These are phyloP conservation scores for Podospora anserina DNA, from an alignment of 495 filamentous ascomycete genomes.

Conservation along the genomic window DNA sequence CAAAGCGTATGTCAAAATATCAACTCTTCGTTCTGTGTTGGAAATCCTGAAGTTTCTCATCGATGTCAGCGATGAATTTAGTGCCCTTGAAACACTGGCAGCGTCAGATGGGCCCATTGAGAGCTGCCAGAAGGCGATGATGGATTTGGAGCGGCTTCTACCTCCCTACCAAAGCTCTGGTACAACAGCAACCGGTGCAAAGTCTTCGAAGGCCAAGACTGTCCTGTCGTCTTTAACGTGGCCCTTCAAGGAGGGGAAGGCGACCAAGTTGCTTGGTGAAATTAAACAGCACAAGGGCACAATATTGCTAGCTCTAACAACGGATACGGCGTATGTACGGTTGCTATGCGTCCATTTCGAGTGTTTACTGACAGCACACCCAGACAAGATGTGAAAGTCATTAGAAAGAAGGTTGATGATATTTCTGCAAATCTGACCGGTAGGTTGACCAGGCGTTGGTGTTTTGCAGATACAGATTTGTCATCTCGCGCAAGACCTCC, in stretches of 20 bases:
- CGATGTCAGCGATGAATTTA: neutral
- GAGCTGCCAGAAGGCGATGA: slow-evolving; percentile 5
- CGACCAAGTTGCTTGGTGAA: slow-evolving; percentile 16
- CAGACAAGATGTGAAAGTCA: too few species aligned
- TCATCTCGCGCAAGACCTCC: too few species aligned
- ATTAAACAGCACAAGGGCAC: slow-evolving; percentile 19
- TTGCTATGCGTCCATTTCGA: too few species aligned
- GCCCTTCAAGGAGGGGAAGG: slow-evolving; percentile 15
- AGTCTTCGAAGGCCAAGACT: slow-evolving; percentile 10
- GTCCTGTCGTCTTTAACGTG: slow-evolving; percentile 13
- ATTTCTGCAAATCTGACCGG: too few species aligned
- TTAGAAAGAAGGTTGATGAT: too few species aligned
- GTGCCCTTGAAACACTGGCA: neutral
- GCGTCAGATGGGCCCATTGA: slow-evolving; percentile 1
- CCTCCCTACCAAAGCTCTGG: neutral
- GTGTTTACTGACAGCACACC: neutral
- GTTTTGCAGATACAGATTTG: too few species aligned
- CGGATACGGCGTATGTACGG: slow-evolving; percentile 11
- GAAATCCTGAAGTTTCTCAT: slow-evolving; percentile 13
- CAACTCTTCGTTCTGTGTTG: neutral
- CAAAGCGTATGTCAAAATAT: slow-evolving; percentile 10
- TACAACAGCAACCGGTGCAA: neutral
- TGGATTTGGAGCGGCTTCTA: slow-evolving; percentile 5
- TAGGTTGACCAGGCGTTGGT: too few species aligned
- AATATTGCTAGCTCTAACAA: slow-evolving; percentile 15